Base-by-base conservation (phyloP, 169 alveolate species). In the Cryptosporidium xiaoi region DNA sequence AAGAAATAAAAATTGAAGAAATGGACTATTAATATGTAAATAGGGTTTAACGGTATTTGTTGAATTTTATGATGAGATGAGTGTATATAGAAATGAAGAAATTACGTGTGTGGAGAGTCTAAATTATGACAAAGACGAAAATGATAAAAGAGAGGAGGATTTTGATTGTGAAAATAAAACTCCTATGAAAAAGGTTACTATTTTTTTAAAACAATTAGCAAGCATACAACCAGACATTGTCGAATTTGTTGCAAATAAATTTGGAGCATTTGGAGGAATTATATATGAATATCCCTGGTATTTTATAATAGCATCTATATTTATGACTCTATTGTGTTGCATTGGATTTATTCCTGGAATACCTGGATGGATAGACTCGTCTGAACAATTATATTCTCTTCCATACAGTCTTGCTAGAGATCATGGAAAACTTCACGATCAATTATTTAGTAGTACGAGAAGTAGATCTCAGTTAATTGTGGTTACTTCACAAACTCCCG, bases 281-380 rank as follows among this genome's bases (percentile, higher is more conserved):
- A 56, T 77, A 36, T 77, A 77, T 46, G 87, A 77, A 15, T 58
- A 60, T 6, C 87, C 87, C 8, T 77, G 87, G 87, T 77, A 62
- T 16, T 77, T 77, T 20, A 77, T 77, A 5, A 27, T 60, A 29
- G 87, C 65, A 15, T 77, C 87, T 4, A 46, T 77, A 6, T 62
- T 77, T 3, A 18, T 77, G 36, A 77, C 87, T 34, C 24, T 77
- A 20, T 12, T 77, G 15, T 77, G 87, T 33, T 77, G 77, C 29
- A 77, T 77, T 56, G 94, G 94, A 27, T 84, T 91, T 40, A 69
- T 91, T 18, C 94, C 94, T 3, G 92, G 92, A 0, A 85, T 90
- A 10, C 93, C 93, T 1, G 67, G 71, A n/a, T 91, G 93, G 92
- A 71, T 91, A 2, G 93, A 91, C 44, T 92, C 93, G 13, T 93